phyloP scores from a whole-genome alignment of 257 asterid species.

The Solanum arcanum region DNA sequence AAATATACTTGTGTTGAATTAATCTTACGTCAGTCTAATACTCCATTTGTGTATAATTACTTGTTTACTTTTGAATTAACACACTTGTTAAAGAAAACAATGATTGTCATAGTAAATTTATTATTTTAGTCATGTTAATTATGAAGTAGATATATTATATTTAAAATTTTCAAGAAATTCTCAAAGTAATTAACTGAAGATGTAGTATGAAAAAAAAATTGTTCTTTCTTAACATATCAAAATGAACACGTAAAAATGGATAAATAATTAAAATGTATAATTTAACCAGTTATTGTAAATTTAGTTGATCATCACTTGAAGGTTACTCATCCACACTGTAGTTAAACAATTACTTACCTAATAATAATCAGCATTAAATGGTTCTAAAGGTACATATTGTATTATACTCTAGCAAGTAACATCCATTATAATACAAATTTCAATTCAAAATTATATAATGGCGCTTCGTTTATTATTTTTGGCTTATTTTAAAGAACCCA shows the following conservation, averaged over 20 bases:
- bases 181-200: too few species aligned
- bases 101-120: too few species aligned
- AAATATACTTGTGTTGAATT: background rate
- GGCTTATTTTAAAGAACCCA: background rate
- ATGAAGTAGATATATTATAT: too few species aligned
- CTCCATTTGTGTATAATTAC: too few species aligned
- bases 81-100: too few species aligned
- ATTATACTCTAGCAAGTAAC: background rate
- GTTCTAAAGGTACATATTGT: background rate
- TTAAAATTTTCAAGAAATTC: too few species aligned
- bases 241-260: too few species aligned
- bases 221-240: too few species aligned
- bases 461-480: background rate
- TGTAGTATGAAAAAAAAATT: too few species aligned
- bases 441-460: background rate
- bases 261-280: background rate
- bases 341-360: background rate
- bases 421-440: background rate
- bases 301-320: background rate
- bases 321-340: background rate
- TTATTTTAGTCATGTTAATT: too few species aligned
- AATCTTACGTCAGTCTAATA: background rate
- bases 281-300: background rate
- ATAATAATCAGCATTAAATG: background rate
- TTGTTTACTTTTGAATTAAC: background rate